These are phyloP conservation scores for Aspergillus pseudonomiae DNA, from an alignment of 2,329 filamentous ascomycete species.

Conservation along the genomic window DNA sequence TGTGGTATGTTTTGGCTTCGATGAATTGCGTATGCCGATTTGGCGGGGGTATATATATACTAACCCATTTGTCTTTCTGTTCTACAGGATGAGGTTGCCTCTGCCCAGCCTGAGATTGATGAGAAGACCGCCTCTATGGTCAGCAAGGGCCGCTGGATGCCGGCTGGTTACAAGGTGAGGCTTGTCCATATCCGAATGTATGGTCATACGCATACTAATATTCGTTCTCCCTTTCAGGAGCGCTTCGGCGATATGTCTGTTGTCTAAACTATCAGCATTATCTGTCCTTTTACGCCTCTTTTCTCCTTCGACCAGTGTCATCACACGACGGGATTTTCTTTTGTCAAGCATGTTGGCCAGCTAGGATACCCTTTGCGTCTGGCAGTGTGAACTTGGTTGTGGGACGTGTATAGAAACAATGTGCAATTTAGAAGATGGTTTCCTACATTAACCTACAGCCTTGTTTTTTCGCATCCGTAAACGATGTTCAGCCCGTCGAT, in stretches of 20 bases:
- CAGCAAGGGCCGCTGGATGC: slow-evolving; percentile 96
- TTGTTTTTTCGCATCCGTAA: slow-evolving; percentile 2
- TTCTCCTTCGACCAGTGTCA: slow-evolving; percentile 35
- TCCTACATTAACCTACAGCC: slow-evolving; percentile 10
- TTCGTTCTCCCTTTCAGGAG: slow-evolving; percentile 64
- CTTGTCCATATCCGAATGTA: not conserved
- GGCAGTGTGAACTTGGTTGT: slow-evolving; percentile 35
- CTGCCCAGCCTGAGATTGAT: slow-evolving; percentile 94
- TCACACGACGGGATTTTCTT: slow-evolving; percentile 34
- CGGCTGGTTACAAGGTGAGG: slow-evolving; percentile 97
- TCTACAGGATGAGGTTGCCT: slow-evolving; percentile 84
- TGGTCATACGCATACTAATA: slow-evolving; percentile 5
- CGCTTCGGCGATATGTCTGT: slow-evolving; percentile 97
- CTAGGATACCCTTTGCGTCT: slow-evolving; percentile 25
- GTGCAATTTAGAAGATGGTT: slow-evolving; percentile 39
- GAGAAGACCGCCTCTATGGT: slow-evolving; percentile 94
- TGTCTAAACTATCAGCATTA: slow-evolving; percentile 65
- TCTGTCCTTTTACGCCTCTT: slow-evolving; percentile 29
- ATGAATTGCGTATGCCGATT: not conserved
- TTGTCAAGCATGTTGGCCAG: slow-evolving; percentile 30
- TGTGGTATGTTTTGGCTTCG: slow-evolving; percentile 67
- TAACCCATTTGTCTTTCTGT: slow-evolving; percentile 12
- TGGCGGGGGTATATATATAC: not conserved
- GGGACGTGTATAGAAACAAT: slow-evolving; percentile 46
- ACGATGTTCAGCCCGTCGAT: not conserved